A percentile compares a stretch with the other conserved stretches of the same genome.
Conservation (phyloP, 2,329 filamentous ascomycete species). For the Elsinoe batatas region DNA sequence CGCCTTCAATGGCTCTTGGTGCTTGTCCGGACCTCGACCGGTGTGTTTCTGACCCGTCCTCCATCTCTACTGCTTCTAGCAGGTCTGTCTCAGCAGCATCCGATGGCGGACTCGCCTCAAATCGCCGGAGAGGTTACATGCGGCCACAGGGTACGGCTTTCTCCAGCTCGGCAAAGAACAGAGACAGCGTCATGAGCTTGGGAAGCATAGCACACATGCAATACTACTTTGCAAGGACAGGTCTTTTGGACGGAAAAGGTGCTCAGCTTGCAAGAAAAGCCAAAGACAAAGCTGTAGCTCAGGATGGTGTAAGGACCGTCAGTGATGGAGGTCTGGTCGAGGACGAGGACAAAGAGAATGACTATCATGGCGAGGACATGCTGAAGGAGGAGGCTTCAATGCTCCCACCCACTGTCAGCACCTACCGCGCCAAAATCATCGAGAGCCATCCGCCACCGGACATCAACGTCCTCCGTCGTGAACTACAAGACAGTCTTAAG, state of each 20-base stretch:
- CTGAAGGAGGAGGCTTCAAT: conserved; percentile 60
- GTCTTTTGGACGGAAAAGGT: conserved; percentile 85
- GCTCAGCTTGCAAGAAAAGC: conserved; percentile 70
- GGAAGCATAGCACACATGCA: conserved; percentile 96
- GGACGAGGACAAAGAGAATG: conserved; percentile 23
- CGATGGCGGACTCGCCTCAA: conserved; percentile 32
- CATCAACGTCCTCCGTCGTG: conserved; percentile 63
- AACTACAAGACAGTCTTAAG: conserved; percentile 56
- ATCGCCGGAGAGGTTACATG: conserved; percentile 69
- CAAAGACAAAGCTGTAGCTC: conserved; percentile 29
- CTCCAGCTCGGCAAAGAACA: conserved; percentile 75
- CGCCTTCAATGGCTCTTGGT: conserved; percentile 54
- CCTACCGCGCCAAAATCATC: conserved; percentile 78
- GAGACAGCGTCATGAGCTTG: conserved; percentile 91
- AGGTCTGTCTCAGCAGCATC: conserved; percentile 43
- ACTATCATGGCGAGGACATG: conserved; percentile 20
- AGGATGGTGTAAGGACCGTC: conserved; percentile 6
- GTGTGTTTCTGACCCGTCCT: conserved; percentile 51
- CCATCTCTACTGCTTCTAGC: conserved; percentile 32
- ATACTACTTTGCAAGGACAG: conserved; percentile 95
- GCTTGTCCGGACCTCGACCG: conserved; percentile 51
- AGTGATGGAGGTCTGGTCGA: background rate
- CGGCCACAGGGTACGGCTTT: conserved; percentile 81
- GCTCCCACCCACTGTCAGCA: conserved; percentile 94
- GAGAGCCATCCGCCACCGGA: conserved; percentile 76